Evolutionary conservation across 306 rosid genomes (phyloP), one percentile per base, ranked within the genome.

Genomic region (Pueraria montana): DNA sequence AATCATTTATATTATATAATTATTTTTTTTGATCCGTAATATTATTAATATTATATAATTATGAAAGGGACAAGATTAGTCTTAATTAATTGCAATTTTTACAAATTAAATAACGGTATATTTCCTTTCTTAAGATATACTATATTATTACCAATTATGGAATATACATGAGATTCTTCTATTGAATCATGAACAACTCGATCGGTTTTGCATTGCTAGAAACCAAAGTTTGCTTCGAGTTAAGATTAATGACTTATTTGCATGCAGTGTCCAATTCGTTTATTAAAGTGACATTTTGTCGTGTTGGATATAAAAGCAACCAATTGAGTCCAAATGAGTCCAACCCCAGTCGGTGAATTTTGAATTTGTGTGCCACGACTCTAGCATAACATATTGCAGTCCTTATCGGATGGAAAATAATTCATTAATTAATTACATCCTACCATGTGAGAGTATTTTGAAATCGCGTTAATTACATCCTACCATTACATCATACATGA

Each of bases 241-340:
- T 40, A 30, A 71, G 73, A 50, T 81, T 36, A 49, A 81, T 34
- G 55, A 16, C 21, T 43, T 38, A 16, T 6, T 72, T 1, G 14
- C 76, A 72, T 56, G 78, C 72, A 71, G 20, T 59, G 62, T 70
- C 49, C 78, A 80, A 70, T 34, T 42, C 58, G 30, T n/a, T 21
- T 62, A 72, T 49, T 48, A 82, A 24, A 82, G 75, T 64, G 69
- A 82, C 80, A 52, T 82, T 74, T 81, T 74, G 80, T 81, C 75
- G 36, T 30, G 50, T 20, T 62, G 20, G 30, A 59, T 23, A 38
- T 38, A 50, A 48, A 52, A 50, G 20, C 6, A 72, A 82, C 45
- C 21, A 2, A 61, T 62, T 17, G n/a, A 43, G 38, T 56, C 67
- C 52, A 74, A 53, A 13, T 21, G 10, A 30, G 38, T 75, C 58